Base-by-base conservation (phyloP, 2,329 filamentous ascomycete species). In the Colletotrichum chlorophyti region DNA sequence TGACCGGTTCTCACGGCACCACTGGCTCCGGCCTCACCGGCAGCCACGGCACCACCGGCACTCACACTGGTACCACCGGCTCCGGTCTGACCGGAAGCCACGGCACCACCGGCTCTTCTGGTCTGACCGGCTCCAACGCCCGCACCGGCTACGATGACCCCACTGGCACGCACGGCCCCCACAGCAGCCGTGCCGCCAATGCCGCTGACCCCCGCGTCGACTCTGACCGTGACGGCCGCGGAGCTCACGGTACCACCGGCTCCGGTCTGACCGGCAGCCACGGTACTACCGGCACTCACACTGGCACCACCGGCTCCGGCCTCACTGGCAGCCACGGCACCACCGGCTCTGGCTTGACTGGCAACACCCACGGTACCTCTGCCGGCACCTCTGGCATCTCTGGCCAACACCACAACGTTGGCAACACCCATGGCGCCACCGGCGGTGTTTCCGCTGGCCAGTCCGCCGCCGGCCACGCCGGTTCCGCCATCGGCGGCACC, bases 151-250 rank as follows among this genome's bases (percentile, higher is more conserved):
- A 38, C 34, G 63, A 61, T n/a, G 47, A 49, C 37, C 55, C 55
- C 15, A 34, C 48, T 17, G 55, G 58, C 32, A 60, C 55, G 17
- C 29, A 40, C 27, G 81, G 82, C 0, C 81, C 82, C 38, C 80
- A 85, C 68, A 65, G 64, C 54, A 77, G 75, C 2, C 74, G 80
- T 58, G 9, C 77, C 14, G 64, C 72, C 19, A 86, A 86, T 74
- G 82, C 82, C 65, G 38, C 69, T 3, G 83, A 86, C 62, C 82
- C 82, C 17, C 72, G 80, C n/a, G 74, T 83, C 48, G 82, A 86
- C 66, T 81, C 78, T 4, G 80, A 85, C 64, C 72, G 79, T 12
- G 78, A 53, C 24, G 23, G 42, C 52, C 72, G 69, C 64, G 70
- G 70, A 11, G 59, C 63, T 41, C 41, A 46, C 29, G 57, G 60